These are phyloP conservation scores for Lunasporangiospora selenospora DNA, from an alignment of 192 early-diverging fungal genomes.

Conservation along the genomic window DNA sequence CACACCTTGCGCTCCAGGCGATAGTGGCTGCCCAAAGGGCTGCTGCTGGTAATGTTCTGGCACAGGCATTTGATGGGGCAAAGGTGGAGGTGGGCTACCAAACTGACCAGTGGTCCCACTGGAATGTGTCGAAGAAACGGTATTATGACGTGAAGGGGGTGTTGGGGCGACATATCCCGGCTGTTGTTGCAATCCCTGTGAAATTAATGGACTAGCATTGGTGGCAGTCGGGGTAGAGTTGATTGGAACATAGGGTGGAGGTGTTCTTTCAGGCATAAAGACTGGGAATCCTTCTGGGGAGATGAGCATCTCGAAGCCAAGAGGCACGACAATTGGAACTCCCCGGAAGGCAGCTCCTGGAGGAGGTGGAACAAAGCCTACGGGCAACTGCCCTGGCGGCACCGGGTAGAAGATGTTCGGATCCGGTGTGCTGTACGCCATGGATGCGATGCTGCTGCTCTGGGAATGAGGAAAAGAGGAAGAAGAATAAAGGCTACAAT, in stretches of 20 bases:
- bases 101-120: background rate
- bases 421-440: slow-evolving; percentile 36
- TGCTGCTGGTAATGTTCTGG: slow-evolving; percentile 6
- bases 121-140: slow-evolving; percentile 18
- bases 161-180: slow-evolving; percentile 1
- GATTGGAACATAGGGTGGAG: slow-evolving; percentile 8
- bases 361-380: slow-evolving; percentile 37
- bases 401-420: slow-evolving; percentile 38
- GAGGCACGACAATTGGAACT: slow-evolving; percentile 41
- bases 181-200: slow-evolving; percentile 13
- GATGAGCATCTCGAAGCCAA: slow-evolving; percentile 46
- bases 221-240: slow-evolving; percentile 1
- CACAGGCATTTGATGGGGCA: slow-evolving; percentile 17
- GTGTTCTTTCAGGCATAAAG: slow-evolving; percentile 31
- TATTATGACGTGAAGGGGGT: slow-evolving; percentile 20
- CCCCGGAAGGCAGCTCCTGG: slow-evolving; percentile 40
- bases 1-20: too few species aligned
- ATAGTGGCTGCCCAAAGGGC: background rate
- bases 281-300: slow-evolving; percentile 45
- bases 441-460: too few species aligned
- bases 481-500: too few species aligned
- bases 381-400: slow-evolving; percentile 36
- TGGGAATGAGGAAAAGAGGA: too few species aligned
- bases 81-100: background rate
- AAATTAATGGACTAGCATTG: slow-evolving; percentile 10